Percentiles rank a stretch among this genome's conserved stretches.
phyloP scores from a whole-genome alignment of 345 rosid species.

The Linum lewisii region DNA sequence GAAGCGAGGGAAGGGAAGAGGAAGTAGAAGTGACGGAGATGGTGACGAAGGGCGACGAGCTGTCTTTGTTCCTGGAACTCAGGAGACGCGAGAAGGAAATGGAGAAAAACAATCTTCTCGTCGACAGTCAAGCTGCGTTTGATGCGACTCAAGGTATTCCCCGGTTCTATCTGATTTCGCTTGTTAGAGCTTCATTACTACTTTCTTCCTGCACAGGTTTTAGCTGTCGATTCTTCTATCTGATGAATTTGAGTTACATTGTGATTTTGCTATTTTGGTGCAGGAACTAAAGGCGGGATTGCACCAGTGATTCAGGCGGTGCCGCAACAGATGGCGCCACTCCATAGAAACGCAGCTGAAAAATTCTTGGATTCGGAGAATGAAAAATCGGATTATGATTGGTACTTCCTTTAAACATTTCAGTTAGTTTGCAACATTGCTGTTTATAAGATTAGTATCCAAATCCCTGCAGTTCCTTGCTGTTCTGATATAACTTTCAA shows the following conservation, averaged over 20 bases:
- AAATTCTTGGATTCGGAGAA: conserved; percentile 25
- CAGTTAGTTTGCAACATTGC: background rate
- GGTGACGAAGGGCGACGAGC: conserved; percentile 1
- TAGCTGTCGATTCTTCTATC: background rate
- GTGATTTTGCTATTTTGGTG: background rate
- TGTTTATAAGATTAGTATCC: background rate
- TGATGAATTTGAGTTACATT: background rate
- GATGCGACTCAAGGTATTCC: background rate
- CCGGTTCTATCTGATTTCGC: background rate
- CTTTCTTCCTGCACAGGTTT: background rate
- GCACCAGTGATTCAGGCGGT: background rate
- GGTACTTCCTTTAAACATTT: conserved; percentile 7
- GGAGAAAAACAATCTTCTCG: background rate
- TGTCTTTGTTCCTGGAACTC: background rate
- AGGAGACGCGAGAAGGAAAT: conserved; percentile 2
- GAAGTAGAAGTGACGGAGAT: background rate
- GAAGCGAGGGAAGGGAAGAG: background rate
- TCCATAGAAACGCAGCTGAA: conserved; percentile 15
- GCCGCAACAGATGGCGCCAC: conserved; percentile 2
- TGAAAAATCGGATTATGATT: conserved; percentile 26
- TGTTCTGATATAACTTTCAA: too few species aligned
- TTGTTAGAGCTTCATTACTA: too few species aligned
- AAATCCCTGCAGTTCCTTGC: too few species aligned
- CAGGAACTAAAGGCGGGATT: background rate
- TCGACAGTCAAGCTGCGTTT: background rate